Conservation (phyloP, 768 basidiomycete species). For the Termitomyces titanicus region DNA sequence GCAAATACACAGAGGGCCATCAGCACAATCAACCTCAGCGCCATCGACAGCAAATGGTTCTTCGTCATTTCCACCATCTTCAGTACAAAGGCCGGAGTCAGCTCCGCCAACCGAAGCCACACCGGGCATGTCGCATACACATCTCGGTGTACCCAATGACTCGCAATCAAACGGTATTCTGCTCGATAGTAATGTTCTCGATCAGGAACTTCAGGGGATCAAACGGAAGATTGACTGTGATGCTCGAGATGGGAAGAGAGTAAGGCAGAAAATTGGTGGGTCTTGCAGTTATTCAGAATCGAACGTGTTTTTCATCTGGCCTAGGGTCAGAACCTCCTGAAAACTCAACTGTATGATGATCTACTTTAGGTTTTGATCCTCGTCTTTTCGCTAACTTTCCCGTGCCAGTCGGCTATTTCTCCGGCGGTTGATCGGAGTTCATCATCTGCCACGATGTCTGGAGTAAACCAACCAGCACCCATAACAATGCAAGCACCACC, state of each 20-base stretch:
- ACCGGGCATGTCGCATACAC: constrained; percentile 18
- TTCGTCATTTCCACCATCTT: constrained; percentile 17
- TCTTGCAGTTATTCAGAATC: constrained; percentile 9
- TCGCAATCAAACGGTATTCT: constrained; percentile 8
- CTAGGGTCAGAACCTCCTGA: constrained; percentile 42
- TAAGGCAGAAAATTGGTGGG: constrained; percentile 70
- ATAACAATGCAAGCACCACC: constrained; percentile 25
- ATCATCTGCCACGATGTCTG: constrained; percentile 21
- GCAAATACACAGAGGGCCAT: constrained; percentile 25
- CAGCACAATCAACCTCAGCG: background rate
- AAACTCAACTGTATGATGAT: constrained; percentile 41
- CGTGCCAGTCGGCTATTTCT: constrained; percentile 25
- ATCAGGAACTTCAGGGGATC: constrained; percentile 59
- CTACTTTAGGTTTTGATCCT: constrained; percentile 8
- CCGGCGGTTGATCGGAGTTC: constrained; percentile 24
- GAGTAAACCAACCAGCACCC: constrained; percentile 24
- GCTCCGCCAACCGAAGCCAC: constrained; percentile 23
- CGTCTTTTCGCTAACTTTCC: constrained; percentile 5
- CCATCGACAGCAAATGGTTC: constrained; percentile 20
- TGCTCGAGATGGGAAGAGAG: constrained; percentile 66
- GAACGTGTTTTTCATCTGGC: constrained; percentile 2
- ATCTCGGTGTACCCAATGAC: constrained; percentile 11
- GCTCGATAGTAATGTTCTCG: constrained; percentile 40
- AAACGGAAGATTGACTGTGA: constrained; percentile 73
- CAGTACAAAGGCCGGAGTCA: constrained; percentile 26